A percentile compares a stretch with the other conserved stretches of the same genome.
Conservation (phyloP, 2,329 filamentous ascomycete species). For the Paracamarosporium sp. region DNA sequence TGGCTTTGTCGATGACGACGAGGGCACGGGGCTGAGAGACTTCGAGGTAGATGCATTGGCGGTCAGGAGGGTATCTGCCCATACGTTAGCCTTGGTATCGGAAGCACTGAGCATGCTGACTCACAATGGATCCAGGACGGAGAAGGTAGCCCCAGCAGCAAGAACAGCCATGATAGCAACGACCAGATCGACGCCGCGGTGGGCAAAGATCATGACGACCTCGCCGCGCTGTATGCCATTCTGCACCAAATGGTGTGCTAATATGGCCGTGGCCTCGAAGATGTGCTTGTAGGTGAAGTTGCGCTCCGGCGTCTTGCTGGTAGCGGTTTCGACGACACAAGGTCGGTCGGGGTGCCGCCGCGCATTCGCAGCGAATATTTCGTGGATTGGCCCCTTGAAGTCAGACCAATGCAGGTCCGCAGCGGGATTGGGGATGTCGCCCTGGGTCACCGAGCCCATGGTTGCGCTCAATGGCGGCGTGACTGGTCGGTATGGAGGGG, state of each 20-base stretch:
- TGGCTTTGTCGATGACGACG: conserved; percentile 76
- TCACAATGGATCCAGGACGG: conserved; percentile 76
- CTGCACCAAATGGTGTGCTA: conserved; percentile 80
- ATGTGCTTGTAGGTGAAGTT: conserved; percentile 87
- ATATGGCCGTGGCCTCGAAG: conserved; percentile 78
- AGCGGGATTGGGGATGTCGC: conserved; percentile 67
- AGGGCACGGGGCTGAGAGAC: conserved; percentile 77
- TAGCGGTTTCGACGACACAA: conserved; percentile 72
- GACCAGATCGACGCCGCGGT: conserved; percentile 80
- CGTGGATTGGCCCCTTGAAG: conserved; percentile 72
- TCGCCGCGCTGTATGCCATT: conserved; percentile 79
- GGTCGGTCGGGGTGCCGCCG: conserved; percentile 70
- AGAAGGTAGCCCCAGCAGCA: conserved; percentile 66
- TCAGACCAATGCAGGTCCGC: conserved; percentile 71
- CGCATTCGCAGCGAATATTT: conserved; percentile 73
- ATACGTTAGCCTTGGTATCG: conserved; percentile 9
- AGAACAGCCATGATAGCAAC: conserved; percentile 79
- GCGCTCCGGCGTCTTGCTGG: conserved; percentile 61
- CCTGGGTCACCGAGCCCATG: conserved; percentile 33
- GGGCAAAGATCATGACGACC: conserved; percentile 91
- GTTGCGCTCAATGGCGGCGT: conserved; percentile 25
- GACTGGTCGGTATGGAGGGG: conserved; percentile 20
- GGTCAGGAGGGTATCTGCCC: conserved; percentile 74
- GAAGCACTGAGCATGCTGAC: conserved; percentile 12
- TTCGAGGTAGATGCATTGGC: conserved; percentile 84